phyloP scores from a whole-genome alignment of 2,329 filamentous ascomycete genomes.

The Colletotrichum godetiae region DNA sequence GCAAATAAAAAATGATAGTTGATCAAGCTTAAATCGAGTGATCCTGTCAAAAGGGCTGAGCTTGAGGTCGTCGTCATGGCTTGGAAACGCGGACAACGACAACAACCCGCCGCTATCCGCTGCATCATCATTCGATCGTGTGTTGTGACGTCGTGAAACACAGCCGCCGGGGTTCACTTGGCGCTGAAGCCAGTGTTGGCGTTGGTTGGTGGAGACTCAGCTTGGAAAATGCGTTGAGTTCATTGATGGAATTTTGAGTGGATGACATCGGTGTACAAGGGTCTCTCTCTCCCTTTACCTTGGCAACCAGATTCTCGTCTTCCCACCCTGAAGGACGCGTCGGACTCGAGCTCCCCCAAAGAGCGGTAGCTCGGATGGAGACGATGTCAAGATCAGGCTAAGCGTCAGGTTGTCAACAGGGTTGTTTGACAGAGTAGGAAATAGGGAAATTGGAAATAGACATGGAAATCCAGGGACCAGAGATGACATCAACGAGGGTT shows the following conservation, averaged over 20 bases:
- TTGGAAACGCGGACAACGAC: neutral
- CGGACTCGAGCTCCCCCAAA: neutral
- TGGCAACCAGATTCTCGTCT: neutral
- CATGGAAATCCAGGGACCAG: slow-evolving; percentile 8
- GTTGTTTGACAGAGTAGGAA: neutral
- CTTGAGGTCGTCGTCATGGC: neutral
- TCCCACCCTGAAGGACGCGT: neutral
- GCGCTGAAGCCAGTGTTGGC: neutral
- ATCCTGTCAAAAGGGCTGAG: neutral
- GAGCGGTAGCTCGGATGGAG: neutral
- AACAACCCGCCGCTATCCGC: neutral
- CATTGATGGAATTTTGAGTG: slow-evolving; percentile 27
- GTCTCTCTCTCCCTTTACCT: neutral
- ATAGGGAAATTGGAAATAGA: neutral
- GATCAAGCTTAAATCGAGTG: neutral
- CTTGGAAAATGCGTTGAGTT: slow-evolving; percentile 26
- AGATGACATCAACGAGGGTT: slow-evolving; percentile 36
- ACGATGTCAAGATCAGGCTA: neutral
- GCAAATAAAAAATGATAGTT: neutral
- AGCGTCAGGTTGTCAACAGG: slow-evolving; percentile 1
- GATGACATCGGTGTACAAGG: slow-evolving; percentile 9
- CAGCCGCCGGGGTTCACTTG: neutral
- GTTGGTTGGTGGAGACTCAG: neutral
- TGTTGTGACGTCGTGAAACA: slow-evolving; percentile 8
- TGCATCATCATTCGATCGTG: neutral